Base-by-base conservation (phyloP, 192 early-diverging fungal genomes). In the Coemansia sp. region DNA sequence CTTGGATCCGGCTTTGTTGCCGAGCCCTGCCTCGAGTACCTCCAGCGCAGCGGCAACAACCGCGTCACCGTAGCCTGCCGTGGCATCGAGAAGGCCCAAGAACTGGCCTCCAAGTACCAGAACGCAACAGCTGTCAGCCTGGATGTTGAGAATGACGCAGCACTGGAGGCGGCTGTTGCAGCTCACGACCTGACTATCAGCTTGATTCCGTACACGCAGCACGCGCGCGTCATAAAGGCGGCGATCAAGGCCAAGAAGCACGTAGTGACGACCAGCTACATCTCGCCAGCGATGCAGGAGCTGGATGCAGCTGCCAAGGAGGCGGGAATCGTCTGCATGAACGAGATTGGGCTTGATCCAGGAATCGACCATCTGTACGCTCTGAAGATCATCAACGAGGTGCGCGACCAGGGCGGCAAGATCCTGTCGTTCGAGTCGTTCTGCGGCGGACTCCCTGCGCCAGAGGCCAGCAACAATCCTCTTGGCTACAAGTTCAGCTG, bases 401-500 rank as follows among this genome's bases (percentile, higher is more conserved):
- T 97, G 45, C 89, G 91, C 61, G 83, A 73, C 13, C 83, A 86
- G 56, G 87, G 90, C 60, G 92, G 93, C 67, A 95, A 96, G 88
- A 90, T 99, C 53, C 79, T 85, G 25, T 88, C 90, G 9, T 99
- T 98, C 81, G 84, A 91, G 53, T 97, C 95, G 12, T 99, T 93
- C 91, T 99, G 97, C 84, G 96, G 97, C 65, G 97, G 97, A 55
- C 89, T 99, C 64, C 97, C 97, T 14, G 97, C 96, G 54, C 97
- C 97, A 16, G 97, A 99, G 84, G 85, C 87, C 63, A 93, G 91
- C 63, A 95, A 97, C 89, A 98, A 98, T 81, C 97, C 97, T 64
- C 88, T 99, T 40, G 97, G 97, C 50, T 99, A 99, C 92, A 99
- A 99, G 82, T 99, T 99, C 86, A 92, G 90, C 70, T 99, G 98